phyloP scores from a whole-genome alignment of 2,329 filamentous ascomycete genomes.

The Epichloe hybrida region DNA sequence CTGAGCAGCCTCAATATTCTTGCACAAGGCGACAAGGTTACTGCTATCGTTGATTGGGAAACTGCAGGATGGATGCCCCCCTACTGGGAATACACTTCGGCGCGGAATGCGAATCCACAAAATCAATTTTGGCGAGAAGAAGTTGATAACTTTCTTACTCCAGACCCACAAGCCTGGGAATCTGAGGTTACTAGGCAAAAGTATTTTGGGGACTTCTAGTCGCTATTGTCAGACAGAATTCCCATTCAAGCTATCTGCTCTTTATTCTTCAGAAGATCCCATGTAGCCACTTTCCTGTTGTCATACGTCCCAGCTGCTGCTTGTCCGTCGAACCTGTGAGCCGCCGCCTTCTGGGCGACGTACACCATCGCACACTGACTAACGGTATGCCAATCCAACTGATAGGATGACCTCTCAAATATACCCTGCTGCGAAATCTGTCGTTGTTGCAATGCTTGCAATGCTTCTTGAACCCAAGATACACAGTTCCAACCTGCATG shows the following conservation, averaged over 20 bases:
- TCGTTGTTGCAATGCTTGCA: constrained; percentile 9
- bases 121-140: constrained; percentile 11
- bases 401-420: not conserved
- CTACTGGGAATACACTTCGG: constrained; percentile 21
- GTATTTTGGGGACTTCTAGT: constrained; percentile 8
- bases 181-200: constrained; percentile 10
- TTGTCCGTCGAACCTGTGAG: constrained; percentile 3
- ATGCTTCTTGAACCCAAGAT: constrained; percentile 27
- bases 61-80: constrained; percentile 17
- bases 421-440: not conserved
- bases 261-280: not conserved
- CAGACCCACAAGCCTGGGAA: constrained; percentile 6
- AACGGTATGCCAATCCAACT: not conserved
- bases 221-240: not conserved
- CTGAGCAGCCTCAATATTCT: constrained; percentile 31
- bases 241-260: not conserved
- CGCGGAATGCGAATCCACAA: constrained; percentile 8
- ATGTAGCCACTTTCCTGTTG: not conserved
- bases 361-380: not conserved
- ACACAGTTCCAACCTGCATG: constrained; percentile 29
- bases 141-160: constrained; percentile 8
- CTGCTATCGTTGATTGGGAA: constrained; percentile 29
- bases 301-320: not conserved
- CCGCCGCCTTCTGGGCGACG: not conserved
- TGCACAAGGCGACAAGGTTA: constrained; percentile 24